These are phyloP conservation scores for Liriodendron chinense DNA, from an alignment of 164 flowering plant species.

Conservation along the genomic window DNA sequence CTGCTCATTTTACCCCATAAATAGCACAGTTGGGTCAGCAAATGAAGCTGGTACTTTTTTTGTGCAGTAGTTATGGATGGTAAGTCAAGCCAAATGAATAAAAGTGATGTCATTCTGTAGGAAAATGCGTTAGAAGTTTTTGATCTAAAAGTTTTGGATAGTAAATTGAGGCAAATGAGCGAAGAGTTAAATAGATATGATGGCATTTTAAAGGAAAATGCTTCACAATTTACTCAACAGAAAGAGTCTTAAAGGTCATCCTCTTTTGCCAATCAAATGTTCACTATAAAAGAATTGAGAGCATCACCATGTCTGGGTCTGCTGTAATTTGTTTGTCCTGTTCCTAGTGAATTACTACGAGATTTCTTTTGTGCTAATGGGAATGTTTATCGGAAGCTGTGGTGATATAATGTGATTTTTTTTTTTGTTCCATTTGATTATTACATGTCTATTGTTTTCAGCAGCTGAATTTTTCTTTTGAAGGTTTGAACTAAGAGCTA, in stretches of 20 bases:
- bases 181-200: not conserved
- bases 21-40: no score
- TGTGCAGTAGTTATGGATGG: conserved; percentile 8
- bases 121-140: conserved; percentile 13
- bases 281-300: not conserved
- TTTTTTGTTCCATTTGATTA: no score
- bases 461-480: no score
- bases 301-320: conserved; percentile 6
- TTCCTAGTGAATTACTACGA: no score
- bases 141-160: conserved; percentile 8
- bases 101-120: conserved; percentile 6
- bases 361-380: no score
- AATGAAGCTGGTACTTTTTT: no score
- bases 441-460: no score
- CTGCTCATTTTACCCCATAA: no score
- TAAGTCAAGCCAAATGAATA: conserved; percentile 14
- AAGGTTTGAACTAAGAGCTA: no score
- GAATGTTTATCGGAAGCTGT: no score
- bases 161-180: conserved; percentile 5
- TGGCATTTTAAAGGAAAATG: no score
- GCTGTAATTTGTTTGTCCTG: not conserved
- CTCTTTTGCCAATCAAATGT: conserved; percentile 6
- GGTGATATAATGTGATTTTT: no score
- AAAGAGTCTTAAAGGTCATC: conserved; percentile 13
- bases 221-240: conserved; percentile 10